Percentiles rank a stretch among this genome's conserved stretches.
phyloP scores from a whole-genome alignment of 345 rosid species.

The Brassica rapa region DNA sequence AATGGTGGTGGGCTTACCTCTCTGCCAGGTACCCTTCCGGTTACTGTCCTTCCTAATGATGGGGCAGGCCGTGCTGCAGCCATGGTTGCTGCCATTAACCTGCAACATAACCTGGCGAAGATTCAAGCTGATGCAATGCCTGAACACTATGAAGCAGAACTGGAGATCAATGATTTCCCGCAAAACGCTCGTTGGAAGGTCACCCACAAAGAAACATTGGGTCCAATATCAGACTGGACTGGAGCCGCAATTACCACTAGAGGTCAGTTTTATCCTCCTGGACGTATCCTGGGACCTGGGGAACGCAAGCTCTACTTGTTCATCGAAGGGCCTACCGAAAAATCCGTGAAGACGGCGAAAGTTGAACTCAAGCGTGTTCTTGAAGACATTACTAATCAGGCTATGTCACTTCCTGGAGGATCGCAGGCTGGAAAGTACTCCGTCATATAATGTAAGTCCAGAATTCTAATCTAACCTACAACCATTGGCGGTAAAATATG shows the following conservation, averaged over 20 bases:
- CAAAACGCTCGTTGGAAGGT: conserved; percentile 99
- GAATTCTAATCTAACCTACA: conserved; percentile 14
- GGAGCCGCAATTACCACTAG: conserved; percentile 97
- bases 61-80: conserved; percentile 91
- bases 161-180: conserved; percentile 93
- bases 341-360: conserved; percentile 89
- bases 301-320: conserved; percentile 91
- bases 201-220: conserved; percentile 96
- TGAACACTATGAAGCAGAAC: conserved; percentile 95
- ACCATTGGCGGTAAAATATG: conserved; percentile 11
- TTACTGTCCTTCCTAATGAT: conserved; percentile 50
- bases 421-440: conserved; percentile 91
- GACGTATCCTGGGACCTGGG: conserved; percentile 66
- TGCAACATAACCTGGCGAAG: conserved; percentile 87
- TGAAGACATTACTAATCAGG: conserved; percentile 86
- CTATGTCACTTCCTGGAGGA: conserved; percentile 86
- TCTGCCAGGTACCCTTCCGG: conserved; percentile 52
- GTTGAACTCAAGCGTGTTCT: conserved; percentile 81
- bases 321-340: conserved; percentile 87
- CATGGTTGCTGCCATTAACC: conserved; percentile 81
- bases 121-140: conserved; percentile 97
- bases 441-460: conserved; percentile 68
- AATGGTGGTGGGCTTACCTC: conserved; percentile 48
- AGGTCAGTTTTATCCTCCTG: conserved; percentile 80
- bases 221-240: conserved; percentile 95